Base-by-base conservation (phyloP, 345 rosid species). In the Arabidopsis suecica region DNA sequence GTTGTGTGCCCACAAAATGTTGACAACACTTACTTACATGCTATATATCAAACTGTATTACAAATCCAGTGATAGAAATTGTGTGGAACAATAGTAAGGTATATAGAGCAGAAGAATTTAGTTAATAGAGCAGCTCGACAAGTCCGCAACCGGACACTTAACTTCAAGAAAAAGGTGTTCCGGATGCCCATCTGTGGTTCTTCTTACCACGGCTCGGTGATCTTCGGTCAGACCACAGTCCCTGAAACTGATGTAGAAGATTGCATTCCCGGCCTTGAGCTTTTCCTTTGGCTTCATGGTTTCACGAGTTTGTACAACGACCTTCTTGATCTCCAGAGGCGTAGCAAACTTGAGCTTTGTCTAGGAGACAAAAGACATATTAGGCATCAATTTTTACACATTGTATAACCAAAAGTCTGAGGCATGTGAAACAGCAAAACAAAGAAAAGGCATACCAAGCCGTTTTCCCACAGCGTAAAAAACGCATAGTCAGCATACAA, bases 261-360 rank as follows among this genome's bases (percentile, higher is more conserved):
- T 18, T 18, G 42, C 42, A 32, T 65, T 65, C 56, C 28, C 41
- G 0, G 68, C 25, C 28, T n/a, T 45, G 4, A 63, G 6, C 12
- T 23, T 23, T 14, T 62, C 11, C 50, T 45, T 63, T 13, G 53
- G 45, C 38, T 44, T 4, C 7, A 44, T 6, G 9, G n/a, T 38
- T 63, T 63, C 38, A 63, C 7, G 13, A 44, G 68, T 63, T 7
- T 28, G 53, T 9, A 62, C 53, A 28, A 62, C 38, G 9, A 62
- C 67, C 6, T 42, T 62, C 2, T 25, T 62, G 5, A 62, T 62
- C 67, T 62, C 54, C 12, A 49, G 12, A 49, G 28, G 54, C 54
- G 11, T 8, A 49, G 25, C 54, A 55, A 5, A 30, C 37, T 55
- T 55, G 38, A 22, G 33, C 16, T 28, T 54, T 5, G 16, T 54